These are phyloP conservation scores for Corylus heterophylla DNA, from an alignment of 306 rosid genomes.

Conservation along the genomic window DNA sequence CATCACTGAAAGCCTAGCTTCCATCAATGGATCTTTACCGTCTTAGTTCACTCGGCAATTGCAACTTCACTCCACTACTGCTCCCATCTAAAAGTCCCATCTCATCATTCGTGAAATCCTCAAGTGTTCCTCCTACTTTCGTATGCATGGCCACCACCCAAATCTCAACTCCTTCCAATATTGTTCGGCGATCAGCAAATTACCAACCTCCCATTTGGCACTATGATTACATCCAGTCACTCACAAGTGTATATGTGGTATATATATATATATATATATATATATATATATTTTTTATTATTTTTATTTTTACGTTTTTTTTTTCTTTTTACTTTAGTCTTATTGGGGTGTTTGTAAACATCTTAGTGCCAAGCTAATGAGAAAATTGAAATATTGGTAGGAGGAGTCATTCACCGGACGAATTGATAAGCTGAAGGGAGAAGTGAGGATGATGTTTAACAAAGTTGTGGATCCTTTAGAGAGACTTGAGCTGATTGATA, in stretches of 20 bases:
- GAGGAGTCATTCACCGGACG: neutral
- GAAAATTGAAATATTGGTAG: neutral
- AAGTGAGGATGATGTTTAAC: conserved; percentile 7
- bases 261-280: neutral
- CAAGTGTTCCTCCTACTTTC: neutral
- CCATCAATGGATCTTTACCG: neutral
- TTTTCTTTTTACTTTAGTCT: too few species aligned
- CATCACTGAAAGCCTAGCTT: neutral
- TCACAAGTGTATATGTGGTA: conserved; percentile 8
- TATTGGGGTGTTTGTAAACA: too few species aligned
- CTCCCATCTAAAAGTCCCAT: neutral
- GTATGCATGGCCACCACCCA: neutral
- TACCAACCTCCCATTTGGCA: conserved; percentile 24
- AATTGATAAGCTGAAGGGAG: neutral
- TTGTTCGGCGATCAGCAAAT: conserved; percentile 28
- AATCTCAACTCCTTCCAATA: neutral
- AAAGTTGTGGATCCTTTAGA: conserved; percentile 5
- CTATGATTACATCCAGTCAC: conserved; percentile 16
- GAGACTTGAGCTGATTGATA: conserved; percentile 23
- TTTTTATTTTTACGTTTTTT: neutral
- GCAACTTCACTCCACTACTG: neutral
- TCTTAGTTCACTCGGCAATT: neutral
- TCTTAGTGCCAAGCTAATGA: neutral
- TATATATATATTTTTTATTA: neutral
- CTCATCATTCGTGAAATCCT: neutral